phyloP scores from a whole-genome alignment of 2,329 filamentous ascomycete species.

The Triangularia setosa region DNA sequence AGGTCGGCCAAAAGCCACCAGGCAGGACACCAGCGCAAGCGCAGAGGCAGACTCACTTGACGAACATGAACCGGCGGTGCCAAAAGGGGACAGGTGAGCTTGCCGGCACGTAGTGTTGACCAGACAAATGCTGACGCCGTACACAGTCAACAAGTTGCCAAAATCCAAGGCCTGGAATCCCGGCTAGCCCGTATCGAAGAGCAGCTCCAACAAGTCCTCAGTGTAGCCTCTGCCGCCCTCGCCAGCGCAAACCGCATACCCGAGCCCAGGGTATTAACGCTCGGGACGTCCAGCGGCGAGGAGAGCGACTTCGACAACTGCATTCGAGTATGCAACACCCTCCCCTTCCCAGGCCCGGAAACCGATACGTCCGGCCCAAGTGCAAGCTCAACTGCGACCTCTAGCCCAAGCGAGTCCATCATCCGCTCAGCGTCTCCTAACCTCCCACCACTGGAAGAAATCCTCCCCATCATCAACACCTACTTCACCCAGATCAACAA shows the following conservation, averaged over 20 bases:
- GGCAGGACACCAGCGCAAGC: not conserved
- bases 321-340: not conserved
- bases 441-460: conserved; percentile 19
- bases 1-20: conserved; percentile 13
- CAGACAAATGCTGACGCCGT: not conserved
- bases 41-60: conserved; percentile 6
- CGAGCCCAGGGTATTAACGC: not conserved
- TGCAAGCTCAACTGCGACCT: not conserved
- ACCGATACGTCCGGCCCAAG: not conserved
- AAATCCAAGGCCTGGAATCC: conserved; percentile 20
- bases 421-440: not conserved
- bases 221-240: conserved; percentile 9
- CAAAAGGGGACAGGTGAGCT: not conserved
- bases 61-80: not conserved
- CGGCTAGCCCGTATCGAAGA: conserved; percentile 32
- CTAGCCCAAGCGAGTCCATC: not conserved
- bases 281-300: not conserved
- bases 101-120: not conserved
- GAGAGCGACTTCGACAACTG: not conserved
- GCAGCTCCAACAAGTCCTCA: conserved; percentile 32
- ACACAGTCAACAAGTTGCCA: not conserved
- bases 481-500: conserved; percentile 24
- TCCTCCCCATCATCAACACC: conserved; percentile 19
- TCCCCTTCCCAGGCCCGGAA: not conserved
- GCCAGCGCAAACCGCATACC: conserved; percentile 10